Base-by-base conservation (phyloP, 805 yeast genomes). In the Spathaspora gorwiae region DNA sequence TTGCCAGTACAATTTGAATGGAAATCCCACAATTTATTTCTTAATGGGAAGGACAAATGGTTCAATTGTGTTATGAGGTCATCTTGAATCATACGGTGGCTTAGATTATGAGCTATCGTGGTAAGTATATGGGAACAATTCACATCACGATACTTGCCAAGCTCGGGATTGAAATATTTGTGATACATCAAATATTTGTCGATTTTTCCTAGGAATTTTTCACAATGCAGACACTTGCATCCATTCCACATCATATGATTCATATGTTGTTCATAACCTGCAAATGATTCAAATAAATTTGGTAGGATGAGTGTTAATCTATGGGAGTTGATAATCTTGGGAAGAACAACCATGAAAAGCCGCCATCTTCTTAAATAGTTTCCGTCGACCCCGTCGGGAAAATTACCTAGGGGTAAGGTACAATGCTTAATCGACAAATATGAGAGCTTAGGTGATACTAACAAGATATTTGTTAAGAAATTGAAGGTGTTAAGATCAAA, bases 231-330 rank as follows among this genome's bases (percentile, higher is more conserved):
- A 57, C 95, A 86, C 34, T 72, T 73, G 59, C 92, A 85, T 0
- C 92, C 92, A 56, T 84, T 85, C 90, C 92, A 86, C 24, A 86
- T 60, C 42, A 86, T 51, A 49, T 83, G 85, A 39, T 87, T 84
- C 57, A 81, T 80, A 6, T 83, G 59, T 45, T 82, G 83, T 51
- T 86, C 95, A 57, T 84, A 86, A 49, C 87, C 78, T 0, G 88
- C 69, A 15, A 83, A 64, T 0, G 81, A 65, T 46, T 81, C 79
- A 50, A 86, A 59, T 44, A 83, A 68, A 5, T 80, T 79, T 2
- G 90, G 89, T 0, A 81, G 70, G 4, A 78, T 63, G 11, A 86
- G 56, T 39, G 75, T 63, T 37, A 80, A 64, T 1, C 65, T 54
- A 13, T 43, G 48, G 5, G 44, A 45, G 14, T 53, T 47, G 30